Evolutionary conservation across 495 filamentous ascomycete species (phyloP).

Genomic region (Penicillium waksmanii): DNA sequence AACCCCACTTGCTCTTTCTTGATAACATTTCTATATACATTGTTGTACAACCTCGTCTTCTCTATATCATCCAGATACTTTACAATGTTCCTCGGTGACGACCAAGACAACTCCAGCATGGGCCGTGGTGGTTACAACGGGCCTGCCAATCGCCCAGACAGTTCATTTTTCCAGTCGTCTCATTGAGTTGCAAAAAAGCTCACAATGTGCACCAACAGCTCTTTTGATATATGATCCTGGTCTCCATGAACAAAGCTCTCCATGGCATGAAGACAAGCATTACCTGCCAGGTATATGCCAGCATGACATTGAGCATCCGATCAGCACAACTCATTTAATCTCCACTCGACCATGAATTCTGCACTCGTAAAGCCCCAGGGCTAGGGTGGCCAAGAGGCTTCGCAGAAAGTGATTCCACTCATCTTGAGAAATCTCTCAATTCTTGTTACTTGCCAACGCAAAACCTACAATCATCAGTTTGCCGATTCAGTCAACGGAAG

Average conservation of each 20-base stretch:
- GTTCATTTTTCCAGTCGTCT: background rate
- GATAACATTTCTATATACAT: background rate
- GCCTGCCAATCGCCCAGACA: conserved; percentile 24
- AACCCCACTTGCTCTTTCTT: background rate
- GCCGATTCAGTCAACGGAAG: conserved; percentile 6
- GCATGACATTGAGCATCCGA: background rate
- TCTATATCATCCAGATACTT: conserved; percentile 5
- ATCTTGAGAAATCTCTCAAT: background rate
- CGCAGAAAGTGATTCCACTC: background rate
- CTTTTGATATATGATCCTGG: background rate
- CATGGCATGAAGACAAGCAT: background rate
- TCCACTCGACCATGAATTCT: background rate
- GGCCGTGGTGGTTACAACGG: conserved; percentile 62
- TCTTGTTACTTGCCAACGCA: conserved; percentile 70
- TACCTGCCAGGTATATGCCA: background rate
- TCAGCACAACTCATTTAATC: background rate
- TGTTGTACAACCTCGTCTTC: background rate
- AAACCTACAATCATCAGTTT: conserved; percentile 51
- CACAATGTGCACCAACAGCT: background rate
- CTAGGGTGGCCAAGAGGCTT: too few species aligned
- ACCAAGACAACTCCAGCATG: conserved; percentile 26
- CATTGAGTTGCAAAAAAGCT: background rate
- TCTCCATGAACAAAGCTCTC: background rate
- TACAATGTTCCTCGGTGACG: conserved; percentile 6
- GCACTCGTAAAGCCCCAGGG: background rate